Base-by-base conservation (phyloP, 805 yeast genomes). In the Ogataea parapolymorpha region DNA sequence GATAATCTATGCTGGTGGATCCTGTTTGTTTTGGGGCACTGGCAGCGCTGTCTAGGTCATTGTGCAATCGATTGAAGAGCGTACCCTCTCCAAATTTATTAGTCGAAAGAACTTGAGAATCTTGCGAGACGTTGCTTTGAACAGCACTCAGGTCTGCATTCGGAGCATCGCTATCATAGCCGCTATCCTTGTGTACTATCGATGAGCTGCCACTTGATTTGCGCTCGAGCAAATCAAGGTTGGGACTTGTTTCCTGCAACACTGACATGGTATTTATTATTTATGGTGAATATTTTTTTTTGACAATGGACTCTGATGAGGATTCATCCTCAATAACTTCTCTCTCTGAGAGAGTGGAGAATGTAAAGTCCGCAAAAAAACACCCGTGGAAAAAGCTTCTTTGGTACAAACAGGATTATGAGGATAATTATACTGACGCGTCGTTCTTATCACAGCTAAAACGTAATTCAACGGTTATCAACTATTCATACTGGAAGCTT, bases 401-500 rank as follows among this genome's bases (percentile, higher is more conserved):
- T 10, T 93, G 95, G 82, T 74, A 84, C 25, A 74, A 76, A 42
- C 96, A 90, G 59, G 84, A 84, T 11, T 90, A 80, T 56, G 95
- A 95, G 0, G 99, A 91, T 60, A 93, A 90, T 62, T 87, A 86
- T 63, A 91, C 95, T 2, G 95, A 89, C 57, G 64, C 67, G 2
- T 74, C 89, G 3, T 91, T 91, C 58, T 68, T 90, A n/a, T 79
- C 88, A 3, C 95, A 85, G 57, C 70, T 88, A 45, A 78, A 78
- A 49, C 68, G 93, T 28, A 88, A 88, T 63, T 70, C 88, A 18
- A 80, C 90, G 3, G 93, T 87, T 25, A 74, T 77, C 15, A 70
- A 70, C 38, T 82, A 87, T 59, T 72, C 85, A 1, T 82, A 75
- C 53, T 63, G 71, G 67, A 75, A 79, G 32, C 65, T 88, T n/a